These are phyloP conservation scores for Verticillium nonalfalfae DNA, from an alignment of 2,329 filamentous ascomycete species.

Conservation along the genomic window DNA sequence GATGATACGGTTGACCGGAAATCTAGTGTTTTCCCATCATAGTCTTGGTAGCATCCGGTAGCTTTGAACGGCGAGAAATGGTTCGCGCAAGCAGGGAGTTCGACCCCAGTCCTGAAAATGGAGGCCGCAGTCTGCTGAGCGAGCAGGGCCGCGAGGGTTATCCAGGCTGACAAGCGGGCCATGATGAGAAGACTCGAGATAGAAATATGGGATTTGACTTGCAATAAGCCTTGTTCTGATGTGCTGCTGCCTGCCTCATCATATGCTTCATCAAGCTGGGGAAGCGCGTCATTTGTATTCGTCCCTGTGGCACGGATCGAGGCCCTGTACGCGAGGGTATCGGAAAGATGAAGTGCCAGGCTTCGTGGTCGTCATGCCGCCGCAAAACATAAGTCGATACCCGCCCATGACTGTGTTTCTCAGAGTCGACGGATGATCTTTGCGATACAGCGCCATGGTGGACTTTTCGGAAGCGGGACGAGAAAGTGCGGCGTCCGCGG, in stretches of 20 bases:
- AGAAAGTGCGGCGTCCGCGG: no score
- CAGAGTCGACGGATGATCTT: no score
- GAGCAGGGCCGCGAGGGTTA: background rate
- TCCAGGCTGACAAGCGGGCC: background rate
- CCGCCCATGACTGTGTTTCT: no score
- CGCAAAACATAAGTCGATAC: no score
- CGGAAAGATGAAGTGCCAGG: no score
- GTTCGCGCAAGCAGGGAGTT: slow-evolving; percentile 25
- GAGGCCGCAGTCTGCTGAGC: background rate
- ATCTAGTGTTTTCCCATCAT: slow-evolving; percentile 25
- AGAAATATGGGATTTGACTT: background rate
- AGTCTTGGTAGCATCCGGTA: slow-evolving; percentile 39
- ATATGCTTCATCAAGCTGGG: background rate
- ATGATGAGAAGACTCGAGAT: background rate
- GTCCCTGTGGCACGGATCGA: background rate
- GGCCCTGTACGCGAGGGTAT: no score
- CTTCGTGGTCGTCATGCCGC: no score
- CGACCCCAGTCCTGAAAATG: background rate
- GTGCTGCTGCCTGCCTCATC: no score
- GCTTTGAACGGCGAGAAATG: slow-evolving; percentile 40
- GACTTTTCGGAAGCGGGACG: no score
- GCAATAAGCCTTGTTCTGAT: background rate
- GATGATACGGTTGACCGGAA: slow-evolving; percentile 31
- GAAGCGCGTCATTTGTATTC: background rate
- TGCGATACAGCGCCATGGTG: no score